phyloP scores from a whole-genome alignment of 2,329 filamentous ascomycete genomes.

The Cercospora sp. region DNA sequence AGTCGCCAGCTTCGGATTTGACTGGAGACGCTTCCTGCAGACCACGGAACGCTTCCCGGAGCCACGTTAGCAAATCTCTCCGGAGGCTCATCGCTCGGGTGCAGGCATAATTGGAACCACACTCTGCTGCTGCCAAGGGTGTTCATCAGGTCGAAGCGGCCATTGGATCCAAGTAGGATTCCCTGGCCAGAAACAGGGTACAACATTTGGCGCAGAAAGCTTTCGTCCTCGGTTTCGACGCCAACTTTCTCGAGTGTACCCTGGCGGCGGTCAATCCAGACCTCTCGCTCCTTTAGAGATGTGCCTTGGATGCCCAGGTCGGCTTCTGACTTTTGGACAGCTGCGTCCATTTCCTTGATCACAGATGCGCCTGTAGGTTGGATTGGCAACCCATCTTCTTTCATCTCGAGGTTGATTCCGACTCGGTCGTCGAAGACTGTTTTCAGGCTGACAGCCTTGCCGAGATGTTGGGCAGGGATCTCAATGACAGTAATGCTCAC shows the following conservation, averaged over 20 bases:
- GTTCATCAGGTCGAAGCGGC: constrained; percentile 74
- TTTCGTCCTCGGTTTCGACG: constrained; percentile 75
- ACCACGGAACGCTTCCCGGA: constrained; percentile 81
- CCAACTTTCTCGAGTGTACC: constrained; percentile 82
- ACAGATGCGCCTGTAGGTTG: constrained; percentile 75
- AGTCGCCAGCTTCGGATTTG: constrained; percentile 92
- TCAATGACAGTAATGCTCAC: constrained; percentile 89
- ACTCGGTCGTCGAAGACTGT: constrained; percentile 89
- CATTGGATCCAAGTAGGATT: constrained; percentile 75
- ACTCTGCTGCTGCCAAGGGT: constrained; percentile 80
- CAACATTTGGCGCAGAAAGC: constrained; percentile 78
- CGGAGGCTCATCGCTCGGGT: constrained; percentile 85
- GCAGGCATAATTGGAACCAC: constrained; percentile 91
- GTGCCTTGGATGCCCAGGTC: constrained; percentile 75
- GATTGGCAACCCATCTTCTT: constrained; percentile 85
- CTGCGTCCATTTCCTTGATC: constrained; percentile 80
- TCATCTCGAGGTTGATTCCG: constrained; percentile 97
- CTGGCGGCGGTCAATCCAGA: constrained; percentile 78
- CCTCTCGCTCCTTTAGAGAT: constrained; percentile 70
- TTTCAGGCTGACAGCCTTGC: constrained; percentile 84
- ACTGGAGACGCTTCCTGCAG: constrained; percentile 85
- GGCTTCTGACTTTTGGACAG: constrained; percentile 72
- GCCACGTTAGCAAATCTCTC: constrained; percentile 70
- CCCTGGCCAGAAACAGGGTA: constrained; percentile 77
- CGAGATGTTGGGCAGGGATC: constrained; percentile 74